Base-by-base conservation (phyloP, 129 eudicot species). In the Saposhnikovia divaricata region DNA sequence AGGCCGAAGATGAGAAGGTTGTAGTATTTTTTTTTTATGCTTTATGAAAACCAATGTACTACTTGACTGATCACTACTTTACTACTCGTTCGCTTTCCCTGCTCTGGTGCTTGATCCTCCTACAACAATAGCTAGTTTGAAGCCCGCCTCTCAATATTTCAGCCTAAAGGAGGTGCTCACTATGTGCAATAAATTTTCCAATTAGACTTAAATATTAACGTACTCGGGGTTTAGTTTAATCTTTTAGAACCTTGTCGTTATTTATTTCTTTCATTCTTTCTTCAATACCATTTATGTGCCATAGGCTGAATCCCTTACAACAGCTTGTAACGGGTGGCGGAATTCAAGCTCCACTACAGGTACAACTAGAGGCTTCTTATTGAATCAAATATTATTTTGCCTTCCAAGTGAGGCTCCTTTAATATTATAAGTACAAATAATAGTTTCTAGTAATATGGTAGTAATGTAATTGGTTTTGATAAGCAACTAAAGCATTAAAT, bases 321-420 rank as follows among this genome's bases (percentile, higher is more conserved):
- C 85, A 51, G 89, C 92, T 81, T 94, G 93, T 85, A 92, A 90
- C 61, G 93, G 82, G 76, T 94, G 98, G 98, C 98, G 98, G 72
- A 89, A 45, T 84, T 87, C 89, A 72, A 80, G 82, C 86, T 77
- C 82, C 78, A 90, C 97, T 63, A 77, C 98, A 85, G 97, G 98
- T 94, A 82, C 39, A 59, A 59, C 34, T 59, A n/a, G 68, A 71
- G 37, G 38, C 37, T 50, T 72, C 37, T 23, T 80, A 21, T 70
- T 42, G 57, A 37, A 51, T 79, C 68, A 39, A 73, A 34, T 77
- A 57, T 81, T 74, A 31, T 51, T 2, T 46, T 79, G 38, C 74
- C 27, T 9, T 38, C 37, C 37, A 34, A 34, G 9, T 21, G 0
- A 72, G 13, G 34, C 23, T 71, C 19, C 4, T 43, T 66, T 66